Evolutionary conservation across 169 alveolate species (phyloP).

Genomic region (Condylostoma magnum): DNA sequence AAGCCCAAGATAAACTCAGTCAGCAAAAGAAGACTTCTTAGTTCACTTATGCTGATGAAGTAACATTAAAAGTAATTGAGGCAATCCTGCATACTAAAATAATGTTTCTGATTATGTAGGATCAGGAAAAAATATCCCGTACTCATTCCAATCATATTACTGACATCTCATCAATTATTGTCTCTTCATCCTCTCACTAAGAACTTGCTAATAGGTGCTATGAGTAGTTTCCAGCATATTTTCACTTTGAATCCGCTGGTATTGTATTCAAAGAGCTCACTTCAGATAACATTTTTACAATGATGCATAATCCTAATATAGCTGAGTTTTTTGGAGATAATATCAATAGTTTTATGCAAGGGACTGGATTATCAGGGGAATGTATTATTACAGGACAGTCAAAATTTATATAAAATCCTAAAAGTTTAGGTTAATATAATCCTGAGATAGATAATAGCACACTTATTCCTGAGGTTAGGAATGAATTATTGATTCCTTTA

Average conservation of each 20-base stretch:
- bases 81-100: not conserved
- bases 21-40: not conserved
- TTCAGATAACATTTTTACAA: not conserved
- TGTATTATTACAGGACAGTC: not conserved
- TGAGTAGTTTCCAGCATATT: not conserved
- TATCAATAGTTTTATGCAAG: not conserved
- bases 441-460: conserved; percentile 26
- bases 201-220: conserved; percentile 22
- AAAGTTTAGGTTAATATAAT: not conserved
- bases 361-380: conserved; percentile 16
- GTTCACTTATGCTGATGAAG: conserved; percentile 14
- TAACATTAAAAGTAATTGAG: not conserved
- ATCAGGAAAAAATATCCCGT: not conserved
- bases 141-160: not conserved
- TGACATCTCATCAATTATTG: not conserved
- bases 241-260: conserved; percentile 26
- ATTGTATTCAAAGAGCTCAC: conserved; percentile 5
- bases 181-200: not conserved
- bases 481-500: not conserved
- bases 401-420: not conserved
- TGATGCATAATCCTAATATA: conserved; percentile 24
- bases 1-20: conserved; percentile 9
- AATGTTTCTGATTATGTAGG: not conserved
- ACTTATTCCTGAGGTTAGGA: not conserved
- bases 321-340: conserved; percentile 25